These are phyloP conservation scores for Verticillium albo-atrum DNA, from an alignment of 2,329 filamentous ascomycete species.

Conservation along the genomic window DNA sequence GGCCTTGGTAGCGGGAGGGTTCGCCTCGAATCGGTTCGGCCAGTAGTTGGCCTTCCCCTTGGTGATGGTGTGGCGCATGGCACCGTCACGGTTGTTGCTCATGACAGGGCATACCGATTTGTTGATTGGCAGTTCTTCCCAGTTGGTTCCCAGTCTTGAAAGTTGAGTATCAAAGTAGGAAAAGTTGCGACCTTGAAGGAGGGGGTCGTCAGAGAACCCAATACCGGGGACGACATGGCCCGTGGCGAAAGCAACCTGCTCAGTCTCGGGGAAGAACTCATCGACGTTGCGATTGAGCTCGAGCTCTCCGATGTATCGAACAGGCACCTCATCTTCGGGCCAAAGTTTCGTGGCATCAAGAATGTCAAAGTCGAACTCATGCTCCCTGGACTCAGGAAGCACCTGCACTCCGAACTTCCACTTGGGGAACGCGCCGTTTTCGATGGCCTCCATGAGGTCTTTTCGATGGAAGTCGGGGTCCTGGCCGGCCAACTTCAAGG, in stretches of 20 bases:
- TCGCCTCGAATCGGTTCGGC: constrained; percentile 65
- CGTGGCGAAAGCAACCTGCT: constrained; percentile 81
- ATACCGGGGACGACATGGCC: constrained; percentile 75
- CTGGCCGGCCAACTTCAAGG: constrained; percentile 67
- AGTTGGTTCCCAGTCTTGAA: constrained; percentile 67
- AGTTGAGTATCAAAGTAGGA: constrained; percentile 66
- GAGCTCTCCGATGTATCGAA: constrained; percentile 74
- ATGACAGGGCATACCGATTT: constrained; percentile 69
- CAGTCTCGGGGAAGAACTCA: constrained; percentile 77
- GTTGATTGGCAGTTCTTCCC: constrained; percentile 74
- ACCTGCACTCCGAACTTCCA: constrained; percentile 84
- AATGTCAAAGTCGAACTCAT: constrained; percentile 82
- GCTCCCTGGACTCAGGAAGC: constrained; percentile 64
- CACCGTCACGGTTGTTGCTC: constrained; percentile 73
- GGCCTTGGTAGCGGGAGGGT: constrained; percentile 55
- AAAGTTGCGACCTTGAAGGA: constrained; percentile 69
- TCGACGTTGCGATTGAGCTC: constrained; percentile 77
- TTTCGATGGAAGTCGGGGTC: constrained; percentile 81
- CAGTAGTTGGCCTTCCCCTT: constrained; percentile 75
- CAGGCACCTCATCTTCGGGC: constrained; percentile 72
- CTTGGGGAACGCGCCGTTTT: constrained; percentile 64
- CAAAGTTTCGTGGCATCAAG: constrained; percentile 83
- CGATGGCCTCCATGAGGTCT: constrained; percentile 71
- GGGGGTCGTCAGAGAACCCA: constrained; percentile 71
- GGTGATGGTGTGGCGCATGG: constrained; percentile 66